These are phyloP conservation scores for Dichotomopilus funicola DNA, from an alignment of 2,329 filamentous ascomycete genomes.

Conservation along the genomic window DNA sequence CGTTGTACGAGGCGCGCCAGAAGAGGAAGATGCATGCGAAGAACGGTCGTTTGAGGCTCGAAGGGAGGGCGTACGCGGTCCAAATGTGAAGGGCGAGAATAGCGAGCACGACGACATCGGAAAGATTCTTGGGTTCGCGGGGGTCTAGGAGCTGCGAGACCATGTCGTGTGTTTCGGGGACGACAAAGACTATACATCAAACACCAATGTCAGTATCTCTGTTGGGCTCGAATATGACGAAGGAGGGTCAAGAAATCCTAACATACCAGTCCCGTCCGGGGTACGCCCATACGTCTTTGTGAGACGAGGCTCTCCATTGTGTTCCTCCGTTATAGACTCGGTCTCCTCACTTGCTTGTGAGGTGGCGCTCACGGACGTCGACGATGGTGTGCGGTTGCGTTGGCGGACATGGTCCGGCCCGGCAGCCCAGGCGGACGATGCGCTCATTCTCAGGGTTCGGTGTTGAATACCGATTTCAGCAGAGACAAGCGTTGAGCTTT, in stretches of 20 bases:
- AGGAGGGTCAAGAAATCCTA: not conserved
- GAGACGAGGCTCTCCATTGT: constrained; percentile 6
- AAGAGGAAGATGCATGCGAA: constrained; percentile 83
- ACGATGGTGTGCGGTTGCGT: constrained; percentile 9
- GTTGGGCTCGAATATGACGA: not conserved
- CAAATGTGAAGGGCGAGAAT: constrained; percentile 72
- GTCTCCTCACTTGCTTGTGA: not conserved
- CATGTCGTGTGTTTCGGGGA: constrained; percentile 97
- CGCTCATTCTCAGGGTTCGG: constrained; percentile 21
- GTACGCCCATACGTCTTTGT: constrained; percentile 88
- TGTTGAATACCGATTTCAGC: constrained; percentile 20
- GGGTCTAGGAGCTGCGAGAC: constrained; percentile 94
- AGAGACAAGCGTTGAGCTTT: constrained; percentile 21
- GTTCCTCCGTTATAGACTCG: not conserved
- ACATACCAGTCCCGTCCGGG: constrained; percentile 80
- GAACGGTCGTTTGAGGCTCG: constrained; percentile 61
- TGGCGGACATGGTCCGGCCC: constrained; percentile 21
- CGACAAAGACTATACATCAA: constrained; percentile 69
- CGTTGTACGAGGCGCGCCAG: constrained; percentile 89
- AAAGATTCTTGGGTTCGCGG: constrained; percentile 89
- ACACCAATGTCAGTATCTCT: constrained; percentile 3
- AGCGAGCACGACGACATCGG: constrained; percentile 71
- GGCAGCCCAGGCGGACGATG: constrained; percentile 13
- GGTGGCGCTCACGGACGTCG: constrained; percentile 1
- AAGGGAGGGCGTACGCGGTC: constrained; percentile 66